Evolutionary conservation across 163 green algal genomes (phyloP), one percentile per base, ranked within the genome.

Genomic region (Volvox carteri): DNA sequence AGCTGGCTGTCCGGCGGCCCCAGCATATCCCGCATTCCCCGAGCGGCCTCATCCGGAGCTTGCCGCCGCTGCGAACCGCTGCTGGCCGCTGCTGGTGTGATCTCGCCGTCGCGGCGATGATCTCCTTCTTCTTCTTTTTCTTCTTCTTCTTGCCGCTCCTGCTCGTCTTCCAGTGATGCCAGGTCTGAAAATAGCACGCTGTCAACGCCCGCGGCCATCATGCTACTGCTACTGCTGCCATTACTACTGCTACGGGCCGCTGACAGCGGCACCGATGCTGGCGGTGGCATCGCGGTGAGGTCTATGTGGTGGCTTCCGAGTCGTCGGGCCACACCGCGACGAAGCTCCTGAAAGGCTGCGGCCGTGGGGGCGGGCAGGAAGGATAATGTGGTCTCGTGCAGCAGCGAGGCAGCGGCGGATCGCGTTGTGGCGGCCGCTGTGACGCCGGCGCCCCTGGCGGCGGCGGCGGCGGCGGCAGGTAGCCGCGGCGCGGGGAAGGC

Each of bases 151-250:
- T n/a, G n/a, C n/a, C n/a, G n/a, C n/a, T n/a, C n/a, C n/a, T n/a
- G n/a, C n/a, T n/a, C n/a, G n/a, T n/a, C n/a, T n/a, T 76, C 37
- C 39, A 60, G 21, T 25, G 8, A 37, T 30, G 11, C 56, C 19
- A 78, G 30, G 44, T 87, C 79, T 5, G 79, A 87, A 44, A 87
- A 87, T 5, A 87, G 60, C 33, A 87, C 79, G n/a, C 12, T 35
- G 30, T 72, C 75, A 23, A 44, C 9, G 28, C 39, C 78, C 78
- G 35, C 14, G 4, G 33, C 4, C 48, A 46, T 65, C 6, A 37
- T 4, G 65, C 16, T 75, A 3, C 70, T 5, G 37, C 16, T 8
- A 28, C 37, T 39, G 23, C 28, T 16, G 46, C 11, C 48, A 48
- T 65, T 7, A 30, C 44, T 25, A 30, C 75, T 1, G 76, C 35